Percentiles rank a stretch among this genome's conserved stretches.
Evolutionary conservation across 108 stramenopile species (phyloP).

Genomic region (Epipyxis sp.): DNA sequence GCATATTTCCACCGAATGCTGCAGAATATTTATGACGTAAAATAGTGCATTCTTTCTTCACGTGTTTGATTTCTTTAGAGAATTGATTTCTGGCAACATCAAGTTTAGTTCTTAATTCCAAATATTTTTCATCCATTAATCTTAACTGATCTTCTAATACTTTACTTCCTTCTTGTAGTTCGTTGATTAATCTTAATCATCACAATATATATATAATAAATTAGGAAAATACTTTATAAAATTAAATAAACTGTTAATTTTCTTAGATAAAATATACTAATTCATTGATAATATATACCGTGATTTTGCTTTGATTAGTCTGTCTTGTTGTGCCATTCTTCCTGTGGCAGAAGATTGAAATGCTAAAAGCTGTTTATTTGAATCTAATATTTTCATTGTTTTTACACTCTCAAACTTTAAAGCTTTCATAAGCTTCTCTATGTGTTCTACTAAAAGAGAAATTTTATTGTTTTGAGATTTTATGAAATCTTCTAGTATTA

Average conservation of each 20-base stretch:
- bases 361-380: too few species aligned
- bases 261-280: too few species aligned
- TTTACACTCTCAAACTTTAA: constrained; percentile 65
- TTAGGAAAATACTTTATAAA: too few species aligned
- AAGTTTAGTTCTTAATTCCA: constrained; percentile 65
- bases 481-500: not conserved
- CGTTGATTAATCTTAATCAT: constrained; percentile 45
- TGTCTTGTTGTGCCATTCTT: too few species aligned
- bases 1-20: not conserved
- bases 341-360: too few species aligned
- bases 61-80: not conserved
- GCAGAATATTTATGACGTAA: not conserved
- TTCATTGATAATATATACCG: too few species aligned
- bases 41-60: not conserved
- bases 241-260: too few species aligned
- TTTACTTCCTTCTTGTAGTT: constrained; percentile 65
- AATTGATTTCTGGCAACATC: constrained; percentile 37
- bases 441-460: constrained; percentile 63
- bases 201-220: too few species aligned
- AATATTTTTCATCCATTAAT: constrained; percentile 71
- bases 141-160: constrained; percentile 69
- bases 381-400: not conserved
- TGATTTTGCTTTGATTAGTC: too few species aligned
- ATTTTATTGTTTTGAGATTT: constrained; percentile 47
- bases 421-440: constrained; percentile 70